A percentile compares a stretch with the other conserved stretches of the same genome.
Conservation (phyloP, 2,329 filamentous ascomycete species). For the Paracoccidioides brasiliensis region DNA sequence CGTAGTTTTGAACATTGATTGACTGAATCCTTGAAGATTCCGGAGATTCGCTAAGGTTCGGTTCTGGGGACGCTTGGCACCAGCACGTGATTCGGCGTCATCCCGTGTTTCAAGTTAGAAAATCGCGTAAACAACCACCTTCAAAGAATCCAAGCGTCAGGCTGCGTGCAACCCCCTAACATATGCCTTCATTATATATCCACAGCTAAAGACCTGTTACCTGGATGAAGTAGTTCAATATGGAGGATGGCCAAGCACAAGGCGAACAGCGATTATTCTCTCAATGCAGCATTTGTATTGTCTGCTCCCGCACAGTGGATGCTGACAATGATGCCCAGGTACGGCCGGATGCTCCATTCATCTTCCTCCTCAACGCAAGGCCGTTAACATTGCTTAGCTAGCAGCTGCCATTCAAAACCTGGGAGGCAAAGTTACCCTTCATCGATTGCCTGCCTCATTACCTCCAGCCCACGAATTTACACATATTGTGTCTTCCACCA, state of each 20-base stretch:
- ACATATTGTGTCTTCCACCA: constrained; percentile 60
- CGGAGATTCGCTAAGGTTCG: too few relatives aligned
- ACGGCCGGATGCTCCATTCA: constrained; percentile 3
- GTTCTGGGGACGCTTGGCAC: too few relatives aligned
- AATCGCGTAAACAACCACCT: neutral
- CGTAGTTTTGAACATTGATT: too few relatives aligned
- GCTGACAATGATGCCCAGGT: constrained; percentile 31
- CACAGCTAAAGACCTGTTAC: neutral
- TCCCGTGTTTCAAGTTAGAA: too few relatives aligned
- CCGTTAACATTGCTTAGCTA: constrained; percentile 6
- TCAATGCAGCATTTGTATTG: constrained; percentile 34
- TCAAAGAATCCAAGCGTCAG: too few relatives aligned
- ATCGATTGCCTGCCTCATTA: constrained; percentile 24
- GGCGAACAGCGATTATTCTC: constrained; percentile 28
- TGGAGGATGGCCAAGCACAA: constrained; percentile 15
- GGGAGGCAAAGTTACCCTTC: constrained; percentile 36
- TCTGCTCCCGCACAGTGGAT: constrained; percentile 30
- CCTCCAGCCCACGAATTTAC: constrained; percentile 38
- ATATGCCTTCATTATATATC: neutral
- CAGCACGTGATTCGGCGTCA: constrained; percentile 1
- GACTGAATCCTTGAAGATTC: too few relatives aligned
- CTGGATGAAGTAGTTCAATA: constrained; percentile 6
- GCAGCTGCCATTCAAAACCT: constrained; percentile 34
- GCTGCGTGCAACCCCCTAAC: too few relatives aligned
- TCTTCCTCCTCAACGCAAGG: neutral